Conservation (phyloP, 805 yeast species). For the Vanderwaltozyma polyspora region DNA sequence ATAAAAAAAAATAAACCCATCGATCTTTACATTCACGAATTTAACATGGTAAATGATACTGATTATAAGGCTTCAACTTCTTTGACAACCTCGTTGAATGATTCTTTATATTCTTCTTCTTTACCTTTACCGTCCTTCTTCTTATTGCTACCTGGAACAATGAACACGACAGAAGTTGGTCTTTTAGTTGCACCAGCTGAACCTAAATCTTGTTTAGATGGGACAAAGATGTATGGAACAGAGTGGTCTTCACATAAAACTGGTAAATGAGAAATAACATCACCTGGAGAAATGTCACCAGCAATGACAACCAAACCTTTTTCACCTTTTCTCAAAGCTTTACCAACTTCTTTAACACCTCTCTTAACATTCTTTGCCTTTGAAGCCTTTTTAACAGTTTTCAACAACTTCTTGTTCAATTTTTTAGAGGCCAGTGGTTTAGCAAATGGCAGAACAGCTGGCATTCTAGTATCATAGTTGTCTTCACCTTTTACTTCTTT, state of each 20-base stretch:
- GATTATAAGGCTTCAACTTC: too few relatives aligned
- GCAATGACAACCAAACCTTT: conserved; percentile 94
- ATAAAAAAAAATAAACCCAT: too few relatives aligned
- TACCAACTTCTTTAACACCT: conserved; percentile 98
- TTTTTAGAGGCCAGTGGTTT: conserved; percentile 92
- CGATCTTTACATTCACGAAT: too few relatives aligned
- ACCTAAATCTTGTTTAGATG: conserved; percentile 96
- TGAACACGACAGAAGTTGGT: conserved; percentile 96
- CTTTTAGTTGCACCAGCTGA: conserved; percentile 98
- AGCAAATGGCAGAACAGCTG: conserved; percentile 87
- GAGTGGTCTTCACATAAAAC: conserved; percentile 90
- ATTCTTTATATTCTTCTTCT: conserved; percentile 82
- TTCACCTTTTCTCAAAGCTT: conserved; percentile 95
- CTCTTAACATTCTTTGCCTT: conserved; percentile 97
- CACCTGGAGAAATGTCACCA: conserved; percentile 96
- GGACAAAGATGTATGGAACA: conserved; percentile 88
- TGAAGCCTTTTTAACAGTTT: conserved; percentile 94
- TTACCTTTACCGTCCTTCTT: conserved; percentile 58
- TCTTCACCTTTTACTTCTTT: conserved; percentile 35
- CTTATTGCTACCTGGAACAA: conserved; percentile 90
- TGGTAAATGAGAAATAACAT: conserved; percentile 94
- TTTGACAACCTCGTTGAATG: conserved; percentile 87
- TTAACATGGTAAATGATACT: too few relatives aligned
- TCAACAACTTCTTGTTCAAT: conserved; percentile 86
- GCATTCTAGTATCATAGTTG: conserved; percentile 84